These are phyloP conservation scores for Pachyrhizus erosus DNA, from an alignment of 306 rosid species.

Conservation along the genomic window DNA sequence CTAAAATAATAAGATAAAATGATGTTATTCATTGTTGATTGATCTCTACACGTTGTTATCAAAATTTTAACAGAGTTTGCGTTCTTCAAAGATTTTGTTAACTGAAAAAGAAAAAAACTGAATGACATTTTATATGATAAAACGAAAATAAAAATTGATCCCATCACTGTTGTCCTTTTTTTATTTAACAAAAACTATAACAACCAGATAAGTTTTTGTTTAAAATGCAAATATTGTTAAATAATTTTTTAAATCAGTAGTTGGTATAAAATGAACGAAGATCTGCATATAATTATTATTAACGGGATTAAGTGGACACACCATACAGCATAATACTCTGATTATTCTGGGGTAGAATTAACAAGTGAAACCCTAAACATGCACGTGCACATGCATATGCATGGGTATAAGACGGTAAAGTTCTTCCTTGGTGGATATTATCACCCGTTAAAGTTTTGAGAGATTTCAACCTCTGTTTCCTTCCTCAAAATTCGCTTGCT, in stretches of 20 bases:
- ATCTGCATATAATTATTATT: too few species aligned
- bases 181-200: too few species aligned
- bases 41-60: too few species aligned
- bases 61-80: background rate
- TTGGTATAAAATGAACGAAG: background rate
- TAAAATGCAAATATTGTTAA: too few species aligned
- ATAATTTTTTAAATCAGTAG: background rate
- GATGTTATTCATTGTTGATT: background rate
- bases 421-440: constrained; percentile 6
- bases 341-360: background rate
- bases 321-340: too few species aligned
- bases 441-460: constrained; percentile 25
- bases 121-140: background rate
- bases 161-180: too few species aligned
- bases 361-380: background rate
- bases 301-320: too few species aligned
- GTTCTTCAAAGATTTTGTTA: background rate
- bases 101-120: background rate
- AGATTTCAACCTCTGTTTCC: constrained; percentile 64
- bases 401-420: background rate
- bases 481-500: constrained; percentile 66
- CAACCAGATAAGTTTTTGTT: background rate
- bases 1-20: background rate
- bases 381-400: constrained; percentile 14
- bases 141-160: background rate